Percentiles rank a stretch among this genome's conserved stretches.
Conservation (phyloP, 306 rosid species). For the Luffa acutangula region DNA sequence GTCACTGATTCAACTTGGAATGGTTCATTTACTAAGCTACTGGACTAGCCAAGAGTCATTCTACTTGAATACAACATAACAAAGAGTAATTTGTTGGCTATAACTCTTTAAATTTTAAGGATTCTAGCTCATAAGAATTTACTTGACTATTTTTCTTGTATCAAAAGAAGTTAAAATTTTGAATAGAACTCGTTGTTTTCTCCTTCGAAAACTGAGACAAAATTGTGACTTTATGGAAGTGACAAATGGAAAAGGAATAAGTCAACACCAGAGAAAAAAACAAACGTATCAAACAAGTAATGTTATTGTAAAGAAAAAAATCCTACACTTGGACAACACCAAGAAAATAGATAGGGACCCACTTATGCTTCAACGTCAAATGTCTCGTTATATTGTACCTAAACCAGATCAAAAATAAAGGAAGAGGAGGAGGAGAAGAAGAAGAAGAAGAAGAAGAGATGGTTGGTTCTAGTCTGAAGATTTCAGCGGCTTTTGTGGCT, state of each 20-base stretch:
- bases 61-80: neutral
- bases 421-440: neutral
- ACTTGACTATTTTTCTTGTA: neutral
- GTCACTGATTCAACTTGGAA: neutral
- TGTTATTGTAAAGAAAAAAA: neutral
- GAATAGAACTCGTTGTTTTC: neutral
- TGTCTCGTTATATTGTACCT: neutral
- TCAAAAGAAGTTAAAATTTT: neutral
- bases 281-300: neutral
- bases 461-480: slow-evolving; percentile 19
- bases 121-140: neutral
- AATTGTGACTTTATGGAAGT: neutral
- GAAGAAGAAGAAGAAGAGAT: slow-evolving; percentile 10
- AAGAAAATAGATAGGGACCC: neutral
- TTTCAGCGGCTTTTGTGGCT: slow-evolving; percentile 7
- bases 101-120: neutral
- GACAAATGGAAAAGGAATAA: neutral
- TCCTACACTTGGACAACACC: neutral
- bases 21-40: neutral
- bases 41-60: neutral
- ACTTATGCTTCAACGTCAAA: neutral
- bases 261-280: neutral
- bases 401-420: neutral
- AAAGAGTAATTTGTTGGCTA: neutral
- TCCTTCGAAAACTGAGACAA: neutral